Base-by-base conservation (phyloP, 345 rosid genomes). In the Hibiscus mutabilis region DNA sequence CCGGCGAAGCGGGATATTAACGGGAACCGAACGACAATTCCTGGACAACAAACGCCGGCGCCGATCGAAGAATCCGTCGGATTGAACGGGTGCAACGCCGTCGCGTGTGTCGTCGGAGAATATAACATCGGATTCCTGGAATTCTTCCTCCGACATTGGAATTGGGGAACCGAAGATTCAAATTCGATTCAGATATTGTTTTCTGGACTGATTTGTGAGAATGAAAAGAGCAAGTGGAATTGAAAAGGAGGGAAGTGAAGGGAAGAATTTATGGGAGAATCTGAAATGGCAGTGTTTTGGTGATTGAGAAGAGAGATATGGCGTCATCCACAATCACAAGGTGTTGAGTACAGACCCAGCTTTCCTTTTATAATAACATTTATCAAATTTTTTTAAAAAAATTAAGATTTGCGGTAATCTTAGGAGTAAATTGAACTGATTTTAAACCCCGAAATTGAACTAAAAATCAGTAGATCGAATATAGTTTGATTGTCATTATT, bases 111-210 rank as follows among this genome's bases (percentile, higher is more conserved):
- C 67, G 33, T 82, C 82, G 19, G 83, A 64, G 76, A 86, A 80
- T 40, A 84, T 31, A 18, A 84, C 60, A 12, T 86, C 89, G 56
- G 89, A 86, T 76, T 86, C 89, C 47, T 84, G 84, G 66, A 80
- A 82, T 71, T 82, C 86, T 63, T 74, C 78, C 59, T 84, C 83
- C 65, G 76, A 65, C 77, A 74, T 80, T 21, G 27, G 46, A 62
- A 65, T 25, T 2, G 3, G 35, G 13, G 0, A 21, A 55, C 10
- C 1, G 27, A 55, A 62, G n/a, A 19, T 15, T 62, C 24, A 18
- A 46, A 62, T 65, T 65, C 19, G 49, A 62, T 22, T 63, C n/a
- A 59, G 33, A 27, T 27, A 12, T 24, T 24, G 4, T 1, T 37
- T 64, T 11, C 0, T 49, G 4, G 11, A 35, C 6, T 62, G 6